phyloP scores from a whole-genome alignment of 2,329 filamentous ascomycete genomes.

The Gliomastix tumulicola region DNA sequence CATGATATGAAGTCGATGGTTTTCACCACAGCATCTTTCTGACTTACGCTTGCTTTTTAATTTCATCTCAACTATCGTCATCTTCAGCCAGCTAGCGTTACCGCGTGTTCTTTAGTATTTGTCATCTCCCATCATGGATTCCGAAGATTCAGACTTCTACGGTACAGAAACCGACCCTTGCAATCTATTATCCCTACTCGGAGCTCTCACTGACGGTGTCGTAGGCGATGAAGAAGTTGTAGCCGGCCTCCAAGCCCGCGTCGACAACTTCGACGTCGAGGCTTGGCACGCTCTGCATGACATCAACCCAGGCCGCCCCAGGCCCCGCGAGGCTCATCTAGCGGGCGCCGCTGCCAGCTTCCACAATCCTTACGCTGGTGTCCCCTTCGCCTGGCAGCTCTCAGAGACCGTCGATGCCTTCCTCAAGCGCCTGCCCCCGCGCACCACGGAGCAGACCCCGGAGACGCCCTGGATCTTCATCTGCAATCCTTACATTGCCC shows the following conservation, averaged over 20 bases:
- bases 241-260: constrained; percentile 38
- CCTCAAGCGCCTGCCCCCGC: constrained; percentile 59
- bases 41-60: too few species aligned
- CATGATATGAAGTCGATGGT: too few species aligned
- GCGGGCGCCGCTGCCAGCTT: neutral
- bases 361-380: constrained; percentile 54
- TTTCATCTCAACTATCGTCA: too few species aligned
- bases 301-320: constrained; percentile 15
- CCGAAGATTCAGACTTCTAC: constrained; percentile 50
- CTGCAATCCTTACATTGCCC: constrained; percentile 51
- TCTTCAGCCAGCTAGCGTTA: too few species aligned
- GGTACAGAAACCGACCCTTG: constrained; percentile 24
- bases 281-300: constrained; percentile 30
- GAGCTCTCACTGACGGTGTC: constrained; percentile 29
- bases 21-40: too few species aligned
- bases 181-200: neutral
- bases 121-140: too few species aligned
- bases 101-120: too few species aligned
- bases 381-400: constrained; percentile 52
- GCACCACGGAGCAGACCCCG: constrained; percentile 41
- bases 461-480: constrained; percentile 66
- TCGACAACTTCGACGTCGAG: constrained; percentile 39
- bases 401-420: constrained; percentile 60
- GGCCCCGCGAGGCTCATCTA: constrained; percentile 19
- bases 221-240: constrained; percentile 45